These are phyloP conservation scores for Cadophora gregata DNA, from an alignment of 2,329 filamentous ascomycete species.

Conservation along the genomic window DNA sequence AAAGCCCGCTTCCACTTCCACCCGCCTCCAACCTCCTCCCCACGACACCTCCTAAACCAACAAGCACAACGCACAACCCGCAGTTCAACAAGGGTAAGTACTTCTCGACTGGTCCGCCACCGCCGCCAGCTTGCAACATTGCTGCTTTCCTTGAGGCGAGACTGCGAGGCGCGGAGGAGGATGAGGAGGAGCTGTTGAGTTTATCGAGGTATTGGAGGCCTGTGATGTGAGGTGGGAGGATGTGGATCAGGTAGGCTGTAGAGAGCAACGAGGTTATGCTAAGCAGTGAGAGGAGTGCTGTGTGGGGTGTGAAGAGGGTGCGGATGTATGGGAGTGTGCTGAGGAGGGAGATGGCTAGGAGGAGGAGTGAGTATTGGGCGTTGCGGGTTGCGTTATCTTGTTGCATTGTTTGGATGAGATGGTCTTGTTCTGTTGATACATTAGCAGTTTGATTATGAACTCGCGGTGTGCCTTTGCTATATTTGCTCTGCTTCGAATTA, in stretches of 20 bases:
- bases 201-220: constrained; percentile 58
- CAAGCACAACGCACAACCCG: constrained; percentile 59
- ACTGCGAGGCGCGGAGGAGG: not conserved
- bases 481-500: not conserved
- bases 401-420: constrained; percentile 61
- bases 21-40: constrained; percentile 45
- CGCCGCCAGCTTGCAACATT: constrained; percentile 29
- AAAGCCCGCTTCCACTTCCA: constrained; percentile 38
- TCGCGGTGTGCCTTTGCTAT: not conserved
- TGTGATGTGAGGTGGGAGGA: constrained; percentile 59
- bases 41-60: constrained; percentile 51
- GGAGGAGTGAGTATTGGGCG: constrained; percentile 60
- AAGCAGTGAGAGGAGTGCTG: constrained; percentile 54
- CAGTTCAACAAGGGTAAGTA: constrained; percentile 67
- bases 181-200: constrained; percentile 41
- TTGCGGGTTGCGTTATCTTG: constrained; percentile 63
- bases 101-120: constrained; percentile 57
- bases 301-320: constrained; percentile 49
- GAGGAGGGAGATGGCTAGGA: constrained; percentile 65
- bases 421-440: constrained; percentile 62
- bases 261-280: constrained; percentile 66
- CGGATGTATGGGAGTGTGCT: constrained; percentile 61
- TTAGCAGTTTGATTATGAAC: constrained; percentile 32
- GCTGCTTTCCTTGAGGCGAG: constrained; percentile 7
- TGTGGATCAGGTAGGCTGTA: constrained; percentile 66